Evolutionary conservation across 164 flowering plant genomes (phyloP).

Genomic region (Brasenia schreberi): DNA sequence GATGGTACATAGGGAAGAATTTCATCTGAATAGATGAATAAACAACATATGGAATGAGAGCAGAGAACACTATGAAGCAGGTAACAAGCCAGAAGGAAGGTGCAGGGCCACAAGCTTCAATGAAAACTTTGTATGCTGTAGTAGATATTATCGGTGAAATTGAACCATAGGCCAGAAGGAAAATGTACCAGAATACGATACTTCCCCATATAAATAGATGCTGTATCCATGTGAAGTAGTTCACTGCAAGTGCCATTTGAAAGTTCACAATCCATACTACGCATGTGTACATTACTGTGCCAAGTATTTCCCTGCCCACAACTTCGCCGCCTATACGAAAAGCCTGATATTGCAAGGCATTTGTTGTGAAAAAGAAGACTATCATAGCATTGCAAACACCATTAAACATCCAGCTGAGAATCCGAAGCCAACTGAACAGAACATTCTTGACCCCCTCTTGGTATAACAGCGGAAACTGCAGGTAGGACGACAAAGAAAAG

Average conservation of each 20-base stretch:
- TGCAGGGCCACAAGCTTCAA: constrained; percentile 75
- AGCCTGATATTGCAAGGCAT: constrained; percentile 42
- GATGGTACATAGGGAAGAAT: constrained; percentile 86
- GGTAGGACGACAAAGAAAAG: background rate
- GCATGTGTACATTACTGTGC: constrained; percentile 78
- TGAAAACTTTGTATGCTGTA: constrained; percentile 55
- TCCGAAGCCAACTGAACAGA: constrained; percentile 83
- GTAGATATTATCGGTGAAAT: constrained; percentile 39
- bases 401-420: constrained; percentile 76
- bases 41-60: constrained; percentile 55
- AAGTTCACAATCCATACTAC: constrained; percentile 86
- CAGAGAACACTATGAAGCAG: constrained; percentile 31
- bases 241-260: constrained; percentile 74
- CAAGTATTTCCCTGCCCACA: constrained; percentile 52
- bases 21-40: constrained; percentile 56
- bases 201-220: constrained; percentile 82
- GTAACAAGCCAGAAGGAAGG: constrained; percentile 63
- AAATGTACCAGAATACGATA: constrained; percentile 62
- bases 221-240: constrained; percentile 83
- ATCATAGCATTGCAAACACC: constrained; percentile 45
- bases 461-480: constrained; percentile 83
- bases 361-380: constrained; percentile 66
- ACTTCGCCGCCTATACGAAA: constrained; percentile 54
- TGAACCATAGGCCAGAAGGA: constrained; percentile 63
- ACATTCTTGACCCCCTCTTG: constrained; percentile 92